Percentiles rank a stretch among this genome's conserved stretches.
Conservation (phyloP, 257 asterid species). For the Solanum rostratum region DNA sequence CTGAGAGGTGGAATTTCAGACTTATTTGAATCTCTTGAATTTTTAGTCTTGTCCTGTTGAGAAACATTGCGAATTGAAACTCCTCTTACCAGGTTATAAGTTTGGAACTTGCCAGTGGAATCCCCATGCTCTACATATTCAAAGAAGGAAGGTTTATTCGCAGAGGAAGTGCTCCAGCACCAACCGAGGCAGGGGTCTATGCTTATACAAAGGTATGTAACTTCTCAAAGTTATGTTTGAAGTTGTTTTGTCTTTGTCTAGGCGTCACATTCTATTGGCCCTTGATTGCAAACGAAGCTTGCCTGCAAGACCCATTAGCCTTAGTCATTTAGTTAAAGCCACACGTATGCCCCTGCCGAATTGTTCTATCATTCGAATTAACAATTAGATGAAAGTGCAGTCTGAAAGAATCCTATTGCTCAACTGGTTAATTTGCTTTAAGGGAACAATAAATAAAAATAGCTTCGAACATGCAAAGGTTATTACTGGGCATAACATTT, state of each 20-base stretch:
- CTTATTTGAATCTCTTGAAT: not conserved
- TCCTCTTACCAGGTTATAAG: constrained; percentile 60
- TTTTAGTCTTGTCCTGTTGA: not conserved
- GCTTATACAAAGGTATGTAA: no score
- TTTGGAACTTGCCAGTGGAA: constrained; percentile 90
- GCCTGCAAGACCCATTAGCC: no score
- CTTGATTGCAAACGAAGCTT: no score
- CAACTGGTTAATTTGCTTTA: not conserved
- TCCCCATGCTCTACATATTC: constrained; percentile 92
- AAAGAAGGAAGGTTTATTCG: no score
- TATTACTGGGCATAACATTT: no score
- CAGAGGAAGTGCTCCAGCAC: no score
- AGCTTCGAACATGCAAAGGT: not conserved
- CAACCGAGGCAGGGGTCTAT: constrained; percentile 74
- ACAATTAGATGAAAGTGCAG: no score
- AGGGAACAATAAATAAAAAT: not conserved
- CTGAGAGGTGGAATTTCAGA: constrained; percentile 53
- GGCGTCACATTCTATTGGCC: no score
- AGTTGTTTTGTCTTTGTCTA: not conserved
- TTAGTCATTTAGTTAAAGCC: no score
- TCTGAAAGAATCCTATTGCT: not conserved
- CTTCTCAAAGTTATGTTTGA: not conserved
- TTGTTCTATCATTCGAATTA: no score
- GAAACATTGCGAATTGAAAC: not conserved
- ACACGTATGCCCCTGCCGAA: no score